Base-by-base conservation (phyloP, 257 asterid genomes). In the Scutellaria barbata region DNA sequence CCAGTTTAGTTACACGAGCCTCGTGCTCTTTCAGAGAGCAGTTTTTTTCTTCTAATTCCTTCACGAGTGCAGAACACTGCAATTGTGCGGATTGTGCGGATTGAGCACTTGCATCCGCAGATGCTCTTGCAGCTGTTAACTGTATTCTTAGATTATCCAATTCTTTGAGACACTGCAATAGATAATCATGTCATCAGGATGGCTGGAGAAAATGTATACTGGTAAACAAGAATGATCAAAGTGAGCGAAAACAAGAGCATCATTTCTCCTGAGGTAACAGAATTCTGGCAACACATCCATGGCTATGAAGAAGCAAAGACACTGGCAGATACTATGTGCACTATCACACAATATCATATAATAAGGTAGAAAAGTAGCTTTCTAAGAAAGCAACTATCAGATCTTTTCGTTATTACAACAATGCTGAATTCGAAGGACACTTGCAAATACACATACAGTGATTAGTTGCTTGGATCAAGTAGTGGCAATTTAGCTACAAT, bases 11-110 rank as follows among this genome's bases (percentile, higher is more conserved):
- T 13, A 92, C 88, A 57, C 86, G 85, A 51, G 75, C 16, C 79
- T 92, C 96, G 0, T 95, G 96, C 76, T 89, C 96, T 81, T 83
- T 85, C 56, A 94, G 43, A 17, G 90, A 84, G 56, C 42, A 45
- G 48, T 86, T 81, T 55, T 94, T 91, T 60, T 85, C 91, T 71
- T 89, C 91, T 37, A 94, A 56, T 77, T 91, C 96, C 74, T 88
- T 88, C 66, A 85, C 79, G 41, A 95, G 81, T n/a, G 82, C 83
- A 58, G 81, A 74, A 77, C 99, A 87, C 72, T 88, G 96, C 69
- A 79, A 75, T 41, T 94, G 89, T 20, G 95, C 96, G 17, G 97
- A 87, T 78, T 85, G 85, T 25, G 96, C 98, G 10, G 95, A 84
- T 22, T 61, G 78, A 7, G 93, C 96, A 77, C 96, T 89, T 48